Conservation (phyloP, 2,329 filamentous ascomycete genomes). For the Alternaria sp. region DNA sequence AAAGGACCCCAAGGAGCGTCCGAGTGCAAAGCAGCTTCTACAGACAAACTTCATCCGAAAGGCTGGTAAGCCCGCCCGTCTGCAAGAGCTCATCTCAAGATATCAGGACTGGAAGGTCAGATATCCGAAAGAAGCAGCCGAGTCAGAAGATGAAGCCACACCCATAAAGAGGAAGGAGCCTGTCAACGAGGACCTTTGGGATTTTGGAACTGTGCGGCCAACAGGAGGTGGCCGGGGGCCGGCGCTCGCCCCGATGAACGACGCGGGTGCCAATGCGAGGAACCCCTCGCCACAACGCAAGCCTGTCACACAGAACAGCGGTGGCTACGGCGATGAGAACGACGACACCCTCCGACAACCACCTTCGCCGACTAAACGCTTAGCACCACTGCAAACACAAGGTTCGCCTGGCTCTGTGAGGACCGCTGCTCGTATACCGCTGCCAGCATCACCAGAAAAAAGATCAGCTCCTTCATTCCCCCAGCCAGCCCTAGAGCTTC, state of each 20-base stretch:
- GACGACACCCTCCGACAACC: slow-evolving; percentile 46
- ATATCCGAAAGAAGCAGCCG: slow-evolving; percentile 72
- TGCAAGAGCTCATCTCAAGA: slow-evolving; percentile 94
- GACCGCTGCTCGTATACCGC: slow-evolving; percentile 52
- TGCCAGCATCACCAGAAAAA: slow-evolving; percentile 56
- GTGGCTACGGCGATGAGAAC: slow-evolving; percentile 45
- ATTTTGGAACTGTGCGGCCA: slow-evolving; percentile 93
- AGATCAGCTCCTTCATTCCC: slow-evolving; percentile 40
- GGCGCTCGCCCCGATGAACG: slow-evolving; percentile 74
- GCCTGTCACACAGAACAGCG: slow-evolving; percentile 34
- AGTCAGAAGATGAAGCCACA: slow-evolving; percentile 46
- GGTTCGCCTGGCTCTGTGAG: slow-evolving; percentile 50
- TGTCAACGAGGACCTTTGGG: slow-evolving; percentile 89
- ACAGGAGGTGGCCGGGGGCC: slow-evolving; percentile 61
- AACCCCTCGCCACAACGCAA: slow-evolving; percentile 45
- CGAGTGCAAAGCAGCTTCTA: slow-evolving; percentile 83
- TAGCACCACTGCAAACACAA: slow-evolving; percentile 36
- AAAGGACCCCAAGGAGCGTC: slow-evolving; percentile 86
- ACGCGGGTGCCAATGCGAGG: slow-evolving; percentile 79
- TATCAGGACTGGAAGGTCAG: slow-evolving; percentile 85
- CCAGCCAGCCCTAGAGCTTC: slow-evolving; percentile 32
- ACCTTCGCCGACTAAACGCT: slow-evolving; percentile 53
- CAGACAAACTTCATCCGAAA: slow-evolving; percentile 88
- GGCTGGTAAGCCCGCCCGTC: slow-evolving; percentile 94
- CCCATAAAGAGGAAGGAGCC: slow-evolving; percentile 49